A percentile compares a stretch with the other conserved stretches of the same genome.
These are phyloP conservation scores for Talaromyces amestolkiae DNA, from an alignment of 2,329 filamentous ascomycete genomes.

Conservation along the genomic window DNA sequence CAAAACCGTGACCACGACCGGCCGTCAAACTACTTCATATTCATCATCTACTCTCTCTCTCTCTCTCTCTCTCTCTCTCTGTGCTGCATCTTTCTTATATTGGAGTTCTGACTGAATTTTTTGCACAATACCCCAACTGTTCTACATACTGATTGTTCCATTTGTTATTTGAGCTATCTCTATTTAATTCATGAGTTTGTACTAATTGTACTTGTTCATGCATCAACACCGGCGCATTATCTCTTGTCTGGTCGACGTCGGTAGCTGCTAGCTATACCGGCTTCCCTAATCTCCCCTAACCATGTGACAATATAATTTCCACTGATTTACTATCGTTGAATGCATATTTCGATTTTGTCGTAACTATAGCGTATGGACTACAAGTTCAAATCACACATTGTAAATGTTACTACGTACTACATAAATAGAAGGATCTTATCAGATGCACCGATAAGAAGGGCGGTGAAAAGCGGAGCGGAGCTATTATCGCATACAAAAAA, in stretches of 20 bases:
- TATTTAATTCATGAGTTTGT: neutral
- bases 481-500: conserved; percentile 17
- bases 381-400: too few relatives aligned
- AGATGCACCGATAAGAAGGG: conserved; percentile 13
- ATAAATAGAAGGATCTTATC: neutral
- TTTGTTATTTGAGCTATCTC: neutral
- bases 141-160: neutral
- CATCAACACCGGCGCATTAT: conserved; percentile 5
- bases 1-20: too few relatives aligned
- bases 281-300: neutral
- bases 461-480: conserved; percentile 18
- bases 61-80: too few relatives aligned
- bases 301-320: neutral
- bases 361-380: too few relatives aligned
- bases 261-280: neutral
- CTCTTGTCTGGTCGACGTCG: neutral
- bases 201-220: neutral
- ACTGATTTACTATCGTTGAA: neutral
- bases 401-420: too few relatives aligned
- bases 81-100: conserved; percentile 2
- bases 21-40: neutral
- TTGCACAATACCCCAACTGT: conserved; percentile 20
- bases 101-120: conserved; percentile 13
- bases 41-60: neutral
- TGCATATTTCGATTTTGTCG: too few relatives aligned